Evolutionary conservation across 805 yeast genomes (phyloP), one percentile per base, ranked within the genome.

Genomic region (Wickerhamomyces subpelliculosus): DNA sequence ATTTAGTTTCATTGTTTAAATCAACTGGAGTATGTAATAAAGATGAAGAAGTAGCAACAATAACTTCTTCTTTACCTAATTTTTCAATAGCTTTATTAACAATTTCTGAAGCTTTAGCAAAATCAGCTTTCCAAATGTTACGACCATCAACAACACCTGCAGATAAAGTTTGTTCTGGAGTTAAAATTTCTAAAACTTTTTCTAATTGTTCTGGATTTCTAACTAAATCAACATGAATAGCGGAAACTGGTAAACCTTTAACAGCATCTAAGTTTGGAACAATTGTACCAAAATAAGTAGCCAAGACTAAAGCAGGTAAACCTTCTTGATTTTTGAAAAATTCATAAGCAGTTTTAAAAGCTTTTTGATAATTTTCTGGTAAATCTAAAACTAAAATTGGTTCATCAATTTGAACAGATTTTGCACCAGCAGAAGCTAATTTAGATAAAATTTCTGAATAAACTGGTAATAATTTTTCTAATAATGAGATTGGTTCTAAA

Each of bases 51-150:
- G 98, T 85, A 51, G 97, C 84, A 54, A 85, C 95, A 55, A 85
- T 66, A 51, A 87, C 93, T 67, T 85, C 80, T 57, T 83, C 89
- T 47, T 77, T 72, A 65, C 96, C 96, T 54, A 93, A 70, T 72
- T 82, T 82, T 52, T 68, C 80, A 60, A 86, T 74, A 55, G 96
- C 97, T 67, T 78, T 74, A 64, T 82, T 72, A 57, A 87, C 95
- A 49, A 83, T 62, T 48, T 69, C 84, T 61, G 88, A 70, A 52
- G 98, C 94, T 70, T 80, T 79, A 60, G 93, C 65, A 61, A 83
- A 86, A 75, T 93, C 84, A 67, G 95, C 83, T 80, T 93, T 93
- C 98, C 98, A 93, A 72, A 93, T 87, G 82, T 93, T 93, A 80
- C 98, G 88, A 72, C 98, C 98, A 60, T 88, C 94, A 60, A 93